A percentile compares a stretch with the other conserved stretches of the same genome.
These are phyloP conservation scores for Heterobasidion parviporum DNA, from an alignment of 1,284 basidiomycete genomes.

Conservation along the genomic window DNA sequence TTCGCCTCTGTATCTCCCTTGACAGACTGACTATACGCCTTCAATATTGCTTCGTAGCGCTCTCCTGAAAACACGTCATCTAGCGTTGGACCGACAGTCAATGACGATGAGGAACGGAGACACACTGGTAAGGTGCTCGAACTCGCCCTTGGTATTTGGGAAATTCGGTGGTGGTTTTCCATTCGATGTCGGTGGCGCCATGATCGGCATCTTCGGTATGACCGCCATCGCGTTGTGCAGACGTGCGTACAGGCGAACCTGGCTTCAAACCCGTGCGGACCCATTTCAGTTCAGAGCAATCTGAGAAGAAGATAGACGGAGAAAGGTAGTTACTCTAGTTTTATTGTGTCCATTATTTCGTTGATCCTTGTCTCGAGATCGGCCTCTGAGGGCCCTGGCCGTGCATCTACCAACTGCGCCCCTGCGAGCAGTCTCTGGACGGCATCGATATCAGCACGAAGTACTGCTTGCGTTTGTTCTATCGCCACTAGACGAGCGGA, in stretches of 20 bases:
- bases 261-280: constrained; percentile 15
- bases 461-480: constrained; percentile 20
- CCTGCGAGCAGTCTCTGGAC: constrained; percentile 1
- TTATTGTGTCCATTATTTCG: constrained; percentile 20
- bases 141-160: constrained; percentile 31
- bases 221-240: constrained; percentile 25
- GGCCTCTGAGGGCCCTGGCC: constrained; percentile 15
- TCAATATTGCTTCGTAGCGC: constrained; percentile 28
- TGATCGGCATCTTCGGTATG: constrained; percentile 22
- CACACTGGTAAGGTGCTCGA: constrained; percentile 30
- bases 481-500: constrained; percentile 20
- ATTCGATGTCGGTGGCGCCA: constrained; percentile 21
- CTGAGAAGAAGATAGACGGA: neutral
- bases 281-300: neutral
- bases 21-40: constrained; percentile 24
- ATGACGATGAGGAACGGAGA: neutral
- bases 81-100: neutral
- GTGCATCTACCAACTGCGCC: constrained; percentile 8
- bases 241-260: constrained; percentile 27
- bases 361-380: constrained; percentile 24
- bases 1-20: constrained; percentile 28
- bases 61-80: constrained; percentile 21
- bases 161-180: constrained; percentile 28
- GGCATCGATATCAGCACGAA: constrained; percentile 17
- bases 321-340: constrained; percentile 23